phyloP scores from a whole-genome alignment of 257 asterid genomes.

The Galeopsis tetrahit region DNA sequence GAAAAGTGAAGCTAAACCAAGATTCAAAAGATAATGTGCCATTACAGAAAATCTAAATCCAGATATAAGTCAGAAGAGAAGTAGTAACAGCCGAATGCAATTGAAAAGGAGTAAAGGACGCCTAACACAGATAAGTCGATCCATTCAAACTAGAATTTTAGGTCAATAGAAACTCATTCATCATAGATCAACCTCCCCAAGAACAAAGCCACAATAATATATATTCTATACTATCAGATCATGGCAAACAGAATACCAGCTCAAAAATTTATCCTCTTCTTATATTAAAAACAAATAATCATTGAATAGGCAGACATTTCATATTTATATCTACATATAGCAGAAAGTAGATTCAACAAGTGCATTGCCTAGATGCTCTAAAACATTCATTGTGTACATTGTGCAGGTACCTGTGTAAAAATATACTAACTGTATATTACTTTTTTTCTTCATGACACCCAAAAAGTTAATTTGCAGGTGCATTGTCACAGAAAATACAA shows the following conservation, averaged over 20 bases:
- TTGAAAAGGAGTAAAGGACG: constrained; percentile 1
- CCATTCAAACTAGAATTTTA: constrained; percentile 13
- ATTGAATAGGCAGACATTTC: constrained; percentile 3
- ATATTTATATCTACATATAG: constrained; percentile 9
- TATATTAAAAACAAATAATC: neutral
- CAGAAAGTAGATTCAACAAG: neutral
- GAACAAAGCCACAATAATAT: neutral
- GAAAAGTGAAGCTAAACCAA: constrained; percentile 10
- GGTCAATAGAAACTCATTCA: neutral
- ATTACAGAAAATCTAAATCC: neutral
- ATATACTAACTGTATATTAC: neutral
- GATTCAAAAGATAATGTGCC: neutral
- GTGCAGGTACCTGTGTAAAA: constrained; percentile 9
- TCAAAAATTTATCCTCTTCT: neutral
- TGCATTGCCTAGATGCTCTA: neutral
- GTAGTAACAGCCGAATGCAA: neutral
- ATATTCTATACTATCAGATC: neutral
- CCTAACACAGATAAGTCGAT: neutral
- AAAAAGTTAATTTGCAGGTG: constrained; percentile 13
- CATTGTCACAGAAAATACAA: constrained; percentile 9
- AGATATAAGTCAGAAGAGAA: neutral
- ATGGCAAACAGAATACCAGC: neutral
- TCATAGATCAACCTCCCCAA: constrained; percentile 1
- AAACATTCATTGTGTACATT: neutral
- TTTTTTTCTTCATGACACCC: constrained; percentile 9